A percentile compares a stretch with the other conserved stretches of the same genome.
Conservation (phyloP, 2,329 filamentous ascomycete species). For the Arthroderma sp. region DNA sequence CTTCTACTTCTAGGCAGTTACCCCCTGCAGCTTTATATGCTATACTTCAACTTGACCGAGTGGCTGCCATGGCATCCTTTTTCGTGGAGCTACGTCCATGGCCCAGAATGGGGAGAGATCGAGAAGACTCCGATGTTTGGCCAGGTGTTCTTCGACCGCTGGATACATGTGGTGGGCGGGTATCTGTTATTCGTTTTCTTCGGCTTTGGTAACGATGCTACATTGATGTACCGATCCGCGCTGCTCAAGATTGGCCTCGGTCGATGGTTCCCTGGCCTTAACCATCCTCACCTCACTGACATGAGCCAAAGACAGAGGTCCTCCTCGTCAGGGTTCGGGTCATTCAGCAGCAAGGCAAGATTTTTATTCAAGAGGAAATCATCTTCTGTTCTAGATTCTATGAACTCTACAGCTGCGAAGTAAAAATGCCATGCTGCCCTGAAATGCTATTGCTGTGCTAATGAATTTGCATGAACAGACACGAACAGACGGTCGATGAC, state of each 20-base stretch:
- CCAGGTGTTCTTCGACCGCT: constrained; percentile 40
- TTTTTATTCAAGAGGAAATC: constrained; percentile 15
- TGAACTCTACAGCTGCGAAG: too few relatives aligned
- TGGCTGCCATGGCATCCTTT: constrained; percentile 30
- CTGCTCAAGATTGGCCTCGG: constrained; percentile 31
- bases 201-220: constrained; percentile 49
- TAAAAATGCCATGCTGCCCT: too few relatives aligned
- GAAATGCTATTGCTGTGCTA: too few relatives aligned
- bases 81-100: constrained; percentile 42
- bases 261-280: constrained; percentile 18
- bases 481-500: too few relatives aligned
- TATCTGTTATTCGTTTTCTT: constrained; percentile 50
- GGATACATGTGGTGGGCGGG: constrained; percentile 42
- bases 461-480: too few relatives aligned
- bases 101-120: constrained; percentile 37
- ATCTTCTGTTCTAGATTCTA: neutral
- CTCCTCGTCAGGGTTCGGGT: constrained; percentile 11
- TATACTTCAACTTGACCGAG: constrained; percentile 31
- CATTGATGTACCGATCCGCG: constrained; percentile 38
- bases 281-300: constrained; percentile 10
- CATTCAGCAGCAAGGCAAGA: constrained; percentile 17
- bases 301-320: constrained; percentile 7
- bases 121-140: constrained; percentile 35
- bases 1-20: constrained; percentile 43
- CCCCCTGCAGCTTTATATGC: constrained; percentile 40